Conservation (phyloP, 225 moss, liverwort and hornwort species). For the Lunularia cruciata region DNA sequence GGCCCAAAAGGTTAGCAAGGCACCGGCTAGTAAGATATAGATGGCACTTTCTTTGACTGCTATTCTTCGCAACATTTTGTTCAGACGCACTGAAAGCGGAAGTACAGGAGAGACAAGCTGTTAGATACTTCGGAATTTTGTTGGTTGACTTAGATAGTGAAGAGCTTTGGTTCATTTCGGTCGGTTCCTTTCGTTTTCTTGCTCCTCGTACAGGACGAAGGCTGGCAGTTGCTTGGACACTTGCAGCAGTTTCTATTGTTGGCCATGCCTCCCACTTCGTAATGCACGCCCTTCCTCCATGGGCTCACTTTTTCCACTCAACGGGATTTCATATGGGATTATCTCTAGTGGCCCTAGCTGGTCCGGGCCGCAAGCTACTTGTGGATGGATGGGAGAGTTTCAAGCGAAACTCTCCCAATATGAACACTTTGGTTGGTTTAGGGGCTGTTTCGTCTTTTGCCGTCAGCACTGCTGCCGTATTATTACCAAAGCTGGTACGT, state of each 20-base stretch:
- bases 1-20: no score
- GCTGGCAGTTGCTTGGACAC: slow-evolving; percentile 92
- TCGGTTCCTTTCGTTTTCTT: no score
- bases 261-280: slow-evolving; percentile 88
- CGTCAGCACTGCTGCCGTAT: slow-evolving; percentile 92
- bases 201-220: slow-evolving; percentile 93
- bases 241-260: slow-evolving; percentile 86
- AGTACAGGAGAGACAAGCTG: no score
- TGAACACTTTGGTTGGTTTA: slow-evolving; percentile 97
- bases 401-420: slow-evolving; percentile 80
- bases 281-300: slow-evolving; percentile 64
- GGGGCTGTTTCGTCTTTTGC: slow-evolving; percentile 92
- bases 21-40: no score
- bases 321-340: slow-evolving; percentile 83
- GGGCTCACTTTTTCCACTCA: slow-evolving; percentile 90
- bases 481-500: slow-evolving; percentile 85
- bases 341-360: slow-evolving; percentile 77
- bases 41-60: no score
- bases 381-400: slow-evolving; percentile 95
- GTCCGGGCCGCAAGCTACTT: slow-evolving; percentile 88
- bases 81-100: no score
- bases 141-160: no score
- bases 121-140: no score
- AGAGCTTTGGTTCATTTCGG: no score
- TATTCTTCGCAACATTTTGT: no score